These are phyloP conservation scores for Primulina tabacum DNA, from an alignment of 257 asterid species.

Conservation along the genomic window DNA sequence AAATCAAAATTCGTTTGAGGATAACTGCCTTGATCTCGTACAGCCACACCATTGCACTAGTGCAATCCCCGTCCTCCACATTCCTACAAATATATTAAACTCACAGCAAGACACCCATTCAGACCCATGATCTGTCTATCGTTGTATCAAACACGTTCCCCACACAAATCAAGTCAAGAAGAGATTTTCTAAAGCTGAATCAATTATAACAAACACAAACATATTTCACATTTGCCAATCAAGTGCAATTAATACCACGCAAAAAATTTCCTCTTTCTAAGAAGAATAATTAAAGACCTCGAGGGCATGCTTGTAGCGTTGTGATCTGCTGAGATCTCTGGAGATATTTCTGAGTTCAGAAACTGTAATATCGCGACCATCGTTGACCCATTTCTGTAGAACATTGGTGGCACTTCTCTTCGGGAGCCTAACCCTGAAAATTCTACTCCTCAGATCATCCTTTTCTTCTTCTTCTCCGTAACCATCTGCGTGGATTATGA, in stretches of 20 bases:
- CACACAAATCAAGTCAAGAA: neutral
- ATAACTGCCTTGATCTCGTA: too few relatives aligned
- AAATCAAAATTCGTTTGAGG: neutral
- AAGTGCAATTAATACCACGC: neutral
- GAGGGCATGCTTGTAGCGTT: conserved; percentile 84
- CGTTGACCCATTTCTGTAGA: conserved; percentile 67
- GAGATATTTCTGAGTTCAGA: conserved; percentile 77
- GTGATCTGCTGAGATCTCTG: conserved; percentile 66
- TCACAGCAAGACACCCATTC: neutral
- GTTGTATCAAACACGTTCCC: neutral
- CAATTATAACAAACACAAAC: neutral
- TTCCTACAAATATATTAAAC: neutral
- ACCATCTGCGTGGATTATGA: conserved; percentile 26
- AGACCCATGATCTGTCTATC: neutral
- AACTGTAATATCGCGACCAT: conserved; percentile 52
- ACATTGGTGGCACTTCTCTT: conserved; percentile 78
- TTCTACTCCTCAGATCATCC: conserved; percentile 82
- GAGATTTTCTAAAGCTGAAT: neutral
- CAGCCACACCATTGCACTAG: neutral
- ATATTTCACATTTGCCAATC: neutral
- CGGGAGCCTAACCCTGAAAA: conserved; percentile 77
- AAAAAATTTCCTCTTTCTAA: too few relatives aligned
- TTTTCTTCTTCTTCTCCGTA: conserved; percentile 25
- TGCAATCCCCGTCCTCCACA: neutral
- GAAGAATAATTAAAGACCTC: conserved; percentile 47